Base-by-base conservation (phyloP, 2,329 filamentous ascomycete genomes). In the Chaetothyriales sp. region DNA sequence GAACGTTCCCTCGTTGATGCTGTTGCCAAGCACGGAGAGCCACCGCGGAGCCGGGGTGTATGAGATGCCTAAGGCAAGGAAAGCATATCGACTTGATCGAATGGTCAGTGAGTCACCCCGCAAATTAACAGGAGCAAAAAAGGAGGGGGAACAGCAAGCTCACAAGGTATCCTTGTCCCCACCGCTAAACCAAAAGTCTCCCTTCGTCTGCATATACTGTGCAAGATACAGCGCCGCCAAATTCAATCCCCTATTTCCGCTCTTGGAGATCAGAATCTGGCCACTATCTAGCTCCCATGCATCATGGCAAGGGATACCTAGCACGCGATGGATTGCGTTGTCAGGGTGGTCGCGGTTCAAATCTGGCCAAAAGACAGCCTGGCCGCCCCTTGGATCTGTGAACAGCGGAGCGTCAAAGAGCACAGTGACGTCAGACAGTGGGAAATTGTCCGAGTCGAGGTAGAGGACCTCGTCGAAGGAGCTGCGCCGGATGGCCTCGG, bases 401-500 rank as follows among this genome's bases (percentile, higher is more conserved):
- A 67, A 71, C 1, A 65, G 63, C 13, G 64, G 56, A 2, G 56
- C 51, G 9, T 54, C 49, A 53, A 72, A 68, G 4, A 69, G 59
- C 8, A 58, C 28, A 2, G 63, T 61, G 1, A 68, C 67, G 29
- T 65, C 57, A 8, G 59, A 53, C 9, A 69, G 28, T 1, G 67
- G 62, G 22, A 70, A 64, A 50, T 61, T 63, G 47, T 70, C 69
- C 1, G 64, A 63, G 49, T 70, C 69, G 28, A 70, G 60, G 53
- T 67, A 68, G 6, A 70, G 60, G 1, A 69, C 58, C n/a, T 67
- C 57, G 49, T 67, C 61, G 54, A 70, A 72, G n/a, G 64, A 64
- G 33, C 64, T 67, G 52, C 69, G 64, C 1, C 70, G 57, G 13
- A 70, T 60, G 0, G 66, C 60, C 20, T 70, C 60, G 3, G 60